These are phyloP conservation scores for Kodamaea restingae DNA, from an alignment of 805 yeast species.

Conservation along the genomic window DNA sequence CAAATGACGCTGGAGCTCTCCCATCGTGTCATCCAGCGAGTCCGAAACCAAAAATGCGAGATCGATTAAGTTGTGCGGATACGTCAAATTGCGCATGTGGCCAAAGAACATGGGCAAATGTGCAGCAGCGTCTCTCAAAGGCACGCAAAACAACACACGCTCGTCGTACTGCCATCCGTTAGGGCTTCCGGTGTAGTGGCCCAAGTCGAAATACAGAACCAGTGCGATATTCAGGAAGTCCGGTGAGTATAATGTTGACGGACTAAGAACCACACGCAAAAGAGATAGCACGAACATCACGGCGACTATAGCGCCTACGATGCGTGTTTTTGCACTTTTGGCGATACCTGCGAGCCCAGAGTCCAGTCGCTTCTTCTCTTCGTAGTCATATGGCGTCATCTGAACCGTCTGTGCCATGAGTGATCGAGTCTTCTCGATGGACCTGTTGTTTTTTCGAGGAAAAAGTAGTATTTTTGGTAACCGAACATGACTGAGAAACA, in stretches of 20 bases:
- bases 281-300: constrained; percentile 6
- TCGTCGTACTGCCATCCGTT: constrained; percentile 80
- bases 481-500: no score
- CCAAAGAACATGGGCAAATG: constrained; percentile 87
- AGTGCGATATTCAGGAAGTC: constrained; percentile 24
- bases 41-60: constrained; percentile 83
- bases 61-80: constrained; percentile 84
- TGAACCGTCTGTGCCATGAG: constrained; percentile 14
- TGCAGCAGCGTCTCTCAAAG: constrained; percentile 86
- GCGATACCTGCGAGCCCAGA: neutral
- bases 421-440: neutral
- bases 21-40: constrained; percentile 84
- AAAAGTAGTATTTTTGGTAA: no score
- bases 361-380: constrained; percentile 10
- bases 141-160: constrained; percentile 80
- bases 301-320: constrained; percentile 5
- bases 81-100: constrained; percentile 74
- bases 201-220: constrained; percentile 72
- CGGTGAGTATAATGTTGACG: constrained; percentile 26
- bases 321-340: constrained; percentile 3
- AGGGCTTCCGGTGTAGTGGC: constrained; percentile 56
- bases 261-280: constrained; percentile 2
- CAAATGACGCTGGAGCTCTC: constrained; percentile 54
- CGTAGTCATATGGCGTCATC: constrained; percentile 23
- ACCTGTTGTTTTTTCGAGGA: no score